Conservation (phyloP, 2,329 filamentous ascomycete genomes). For the Periconia digitata region DNA sequence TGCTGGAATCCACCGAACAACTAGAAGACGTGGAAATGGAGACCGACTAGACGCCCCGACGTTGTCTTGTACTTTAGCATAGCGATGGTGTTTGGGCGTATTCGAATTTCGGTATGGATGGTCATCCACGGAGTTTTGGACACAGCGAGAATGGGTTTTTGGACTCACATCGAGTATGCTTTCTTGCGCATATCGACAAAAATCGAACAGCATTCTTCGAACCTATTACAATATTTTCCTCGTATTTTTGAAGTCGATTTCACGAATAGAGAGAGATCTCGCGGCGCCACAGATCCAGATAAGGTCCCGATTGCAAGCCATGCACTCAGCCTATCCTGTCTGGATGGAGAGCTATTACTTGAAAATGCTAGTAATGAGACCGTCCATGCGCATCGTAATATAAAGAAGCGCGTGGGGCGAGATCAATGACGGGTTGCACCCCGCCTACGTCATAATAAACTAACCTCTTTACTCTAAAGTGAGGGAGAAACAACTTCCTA, state of each 20-base stretch:
- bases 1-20: conserved; percentile 16
- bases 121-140: neutral
- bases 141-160: too few species aligned
- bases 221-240: neutral
- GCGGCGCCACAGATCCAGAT: too few species aligned
- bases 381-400: conserved; percentile 10
- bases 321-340: neutral
- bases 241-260: too few species aligned
- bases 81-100: conserved; percentile 36
- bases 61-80: conserved; percentile 24
- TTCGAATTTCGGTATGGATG: conserved; percentile 9
- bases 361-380: conserved; percentile 8
- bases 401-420: neutral
- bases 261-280: neutral
- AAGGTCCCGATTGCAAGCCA: neutral
- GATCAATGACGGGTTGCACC: conserved; percentile 19
- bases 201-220: neutral
- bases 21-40: conserved; percentile 31
- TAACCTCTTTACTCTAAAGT: conserved; percentile 4
- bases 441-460: conserved; percentile 34
- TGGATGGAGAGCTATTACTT: conserved; percentile 4
- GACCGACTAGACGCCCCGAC: conserved; percentile 16
- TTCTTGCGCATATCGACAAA: too few species aligned
- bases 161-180: neutral
- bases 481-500: neutral